Percentiles rank a stretch among this genome's conserved stretches.
phyloP scores from a whole-genome alignment of 2,329 filamentous ascomycete species.

The Colletotrichum theobromicola region DNA sequence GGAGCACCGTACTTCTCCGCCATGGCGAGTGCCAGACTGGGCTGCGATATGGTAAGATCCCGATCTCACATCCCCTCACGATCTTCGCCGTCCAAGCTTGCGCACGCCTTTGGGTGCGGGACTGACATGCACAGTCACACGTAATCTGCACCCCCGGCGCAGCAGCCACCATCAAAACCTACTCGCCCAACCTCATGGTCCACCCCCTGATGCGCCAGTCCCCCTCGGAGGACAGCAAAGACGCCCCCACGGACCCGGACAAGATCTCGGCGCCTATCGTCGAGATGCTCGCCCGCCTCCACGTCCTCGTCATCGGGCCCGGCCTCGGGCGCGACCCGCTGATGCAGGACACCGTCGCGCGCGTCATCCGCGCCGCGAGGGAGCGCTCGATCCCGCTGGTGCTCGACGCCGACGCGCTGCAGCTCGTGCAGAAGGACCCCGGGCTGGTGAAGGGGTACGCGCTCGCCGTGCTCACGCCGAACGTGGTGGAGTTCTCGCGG shows the following conservation, averaged over 20 bases:
- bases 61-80: background rate
- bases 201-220: constrained; percentile 92
- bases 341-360: constrained; percentile 86
- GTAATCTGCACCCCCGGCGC: constrained; percentile 94
- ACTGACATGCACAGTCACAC: constrained; percentile 66
- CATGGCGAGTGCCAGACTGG: constrained; percentile 91
- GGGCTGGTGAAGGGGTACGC: constrained; percentile 80
- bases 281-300: constrained; percentile 82
- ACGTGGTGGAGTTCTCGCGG: constrained; percentile 89
- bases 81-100: background rate
- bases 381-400: constrained; percentile 79
- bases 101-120: accelerated
- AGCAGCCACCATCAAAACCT: constrained; percentile 90
- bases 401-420: constrained; percentile 88
- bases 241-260: constrained; percentile 60
- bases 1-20: constrained; percentile 98
- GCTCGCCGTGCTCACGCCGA: constrained; percentile 89
- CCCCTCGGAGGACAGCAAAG: constrained; percentile 38
- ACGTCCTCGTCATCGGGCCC: constrained; percentile 91
- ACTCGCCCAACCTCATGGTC: constrained; percentile 98
- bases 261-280: constrained; percentile 72
- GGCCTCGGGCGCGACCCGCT: constrained; percentile 88
- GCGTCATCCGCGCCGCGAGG: constrained; percentile 80
- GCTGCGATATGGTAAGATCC: constrained; percentile 80
- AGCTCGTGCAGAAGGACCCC: constrained; percentile 76